These are phyloP conservation scores for Calonectria montana DNA, from an alignment of 2,329 filamentous ascomycete genomes.

Conservation along the genomic window DNA sequence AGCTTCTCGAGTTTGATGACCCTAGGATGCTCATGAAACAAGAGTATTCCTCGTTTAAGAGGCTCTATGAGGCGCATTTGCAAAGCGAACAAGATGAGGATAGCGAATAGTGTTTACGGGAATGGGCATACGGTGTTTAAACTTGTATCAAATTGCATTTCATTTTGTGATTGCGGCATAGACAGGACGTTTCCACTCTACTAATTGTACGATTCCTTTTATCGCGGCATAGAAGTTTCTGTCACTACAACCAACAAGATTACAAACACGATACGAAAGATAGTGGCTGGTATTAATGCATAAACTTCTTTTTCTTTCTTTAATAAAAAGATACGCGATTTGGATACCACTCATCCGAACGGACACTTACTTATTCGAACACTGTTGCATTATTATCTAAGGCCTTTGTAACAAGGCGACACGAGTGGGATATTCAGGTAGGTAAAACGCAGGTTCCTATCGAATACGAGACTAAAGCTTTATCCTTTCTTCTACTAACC, in stretches of 20 bases:
- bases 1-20: conserved; percentile 50
- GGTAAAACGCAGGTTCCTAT: no score
- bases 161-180: neutral
- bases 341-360: neutral
- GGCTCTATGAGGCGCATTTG: conserved; percentile 5
- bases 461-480: no score
- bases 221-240: neutral
- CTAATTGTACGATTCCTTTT: neutral
- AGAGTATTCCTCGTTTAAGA: conserved; percentile 6
- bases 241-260: neutral
- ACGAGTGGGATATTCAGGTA: no score
- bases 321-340: neutral
- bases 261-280: neutral
- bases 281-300: neutral
- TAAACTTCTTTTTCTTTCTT: neutral
- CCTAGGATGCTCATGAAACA: conserved; percentile 6
- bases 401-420: no score
- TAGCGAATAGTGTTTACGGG: neutral
- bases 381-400: no score
- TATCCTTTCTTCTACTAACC: no score
- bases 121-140: neutral
- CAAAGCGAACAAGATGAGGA: neutral
- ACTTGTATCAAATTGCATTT: neutral
- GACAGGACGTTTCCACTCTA: conserved; percentile 11
- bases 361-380: no score